phyloP scores from a whole-genome alignment of 2,329 filamentous ascomycete species.

The Talaromyces sp. region DNA sequence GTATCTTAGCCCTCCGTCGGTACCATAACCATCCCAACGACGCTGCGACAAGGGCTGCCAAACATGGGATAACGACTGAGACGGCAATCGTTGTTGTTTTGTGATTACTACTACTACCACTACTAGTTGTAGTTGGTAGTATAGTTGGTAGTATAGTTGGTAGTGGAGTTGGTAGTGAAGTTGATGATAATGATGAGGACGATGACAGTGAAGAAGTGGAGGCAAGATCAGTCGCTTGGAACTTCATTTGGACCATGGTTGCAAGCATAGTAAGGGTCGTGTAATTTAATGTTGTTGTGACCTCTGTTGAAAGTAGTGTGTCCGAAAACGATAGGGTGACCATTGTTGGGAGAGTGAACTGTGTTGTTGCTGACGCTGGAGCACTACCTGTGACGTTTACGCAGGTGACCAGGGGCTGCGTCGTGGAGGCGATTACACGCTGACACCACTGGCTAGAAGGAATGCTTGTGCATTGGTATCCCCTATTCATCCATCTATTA shows the following conservation, averaged over 20 bases:
- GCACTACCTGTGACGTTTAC: background rate
- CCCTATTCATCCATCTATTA: background rate
- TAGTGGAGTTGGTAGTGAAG: background rate
- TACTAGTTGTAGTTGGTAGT: background rate
- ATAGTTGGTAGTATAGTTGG: background rate
- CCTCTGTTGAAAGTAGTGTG: background rate
- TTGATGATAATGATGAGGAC: background rate
- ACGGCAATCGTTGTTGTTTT: slow-evolving; percentile 5
- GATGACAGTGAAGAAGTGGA: background rate
- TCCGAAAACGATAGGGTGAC: background rate
- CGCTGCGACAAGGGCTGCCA: background rate
- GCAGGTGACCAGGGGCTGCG: background rate
- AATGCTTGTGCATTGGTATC: background rate
- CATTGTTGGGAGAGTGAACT: background rate
- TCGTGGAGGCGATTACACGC: background rate
- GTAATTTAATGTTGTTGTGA: background rate
- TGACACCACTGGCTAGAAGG: background rate
- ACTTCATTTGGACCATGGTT: slow-evolving; percentile 1
- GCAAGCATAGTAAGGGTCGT: background rate
- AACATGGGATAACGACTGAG: slow-evolving; percentile 1
- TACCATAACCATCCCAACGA: slow-evolving; percentile 6
- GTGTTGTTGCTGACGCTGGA: background rate
- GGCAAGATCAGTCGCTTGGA: slow-evolving; percentile 1
- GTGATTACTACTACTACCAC: background rate
- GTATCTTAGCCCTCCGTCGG: background rate